A percentile compares a stretch with the other conserved stretches of the same genome.
These are phyloP conservation scores for Gynandropsis gynandra DNA, from an alignment of 345 rosid species.

Conservation along the genomic window DNA sequence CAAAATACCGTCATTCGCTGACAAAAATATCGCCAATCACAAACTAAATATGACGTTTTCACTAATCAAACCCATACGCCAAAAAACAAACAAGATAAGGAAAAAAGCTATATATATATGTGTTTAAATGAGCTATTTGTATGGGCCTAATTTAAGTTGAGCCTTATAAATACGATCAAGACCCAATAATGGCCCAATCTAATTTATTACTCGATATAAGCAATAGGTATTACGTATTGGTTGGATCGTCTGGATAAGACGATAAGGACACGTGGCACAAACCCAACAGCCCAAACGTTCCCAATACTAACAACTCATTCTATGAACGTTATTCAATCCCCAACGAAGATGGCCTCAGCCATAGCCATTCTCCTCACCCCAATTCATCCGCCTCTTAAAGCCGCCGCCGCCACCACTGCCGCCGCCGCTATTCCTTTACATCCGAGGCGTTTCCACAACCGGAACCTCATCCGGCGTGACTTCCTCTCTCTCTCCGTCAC, in stretches of 20 bases:
- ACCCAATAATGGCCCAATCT: conserved; percentile 2
- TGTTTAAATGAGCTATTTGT: too few species aligned
- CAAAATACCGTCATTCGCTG: too few species aligned
- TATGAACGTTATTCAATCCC: conserved; percentile 1
- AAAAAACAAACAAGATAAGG: too few species aligned
- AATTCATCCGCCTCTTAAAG: conserved; percentile 25
- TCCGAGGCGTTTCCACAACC: conserved; percentile 6
- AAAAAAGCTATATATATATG: too few species aligned
- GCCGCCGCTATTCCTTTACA: conserved; percentile 11
- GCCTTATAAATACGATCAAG: not conserved
- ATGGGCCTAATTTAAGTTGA: too few species aligned
- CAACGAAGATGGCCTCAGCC: conserved; percentile 54
- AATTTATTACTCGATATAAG: conserved; percentile 15
- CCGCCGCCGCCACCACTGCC: conserved; percentile 17
- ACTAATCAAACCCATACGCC: too few species aligned
- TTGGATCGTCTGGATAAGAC: conserved; percentile 49
- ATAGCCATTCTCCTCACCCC: conserved; percentile 69
- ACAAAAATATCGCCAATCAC: too few species aligned
- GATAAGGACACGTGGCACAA: conserved; percentile 86
- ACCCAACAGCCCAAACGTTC: conserved; percentile 18
- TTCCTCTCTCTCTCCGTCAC: conserved; percentile 43
- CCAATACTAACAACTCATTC: conserved; percentile 9
- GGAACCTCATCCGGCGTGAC: conserved; percentile 45
- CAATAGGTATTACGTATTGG: too few species aligned
- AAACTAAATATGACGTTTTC: too few species aligned